These are phyloP conservation scores for Cryptosporidium tyzzeri DNA, from an alignment of 169 alveolate genomes.

Conservation along the genomic window DNA sequence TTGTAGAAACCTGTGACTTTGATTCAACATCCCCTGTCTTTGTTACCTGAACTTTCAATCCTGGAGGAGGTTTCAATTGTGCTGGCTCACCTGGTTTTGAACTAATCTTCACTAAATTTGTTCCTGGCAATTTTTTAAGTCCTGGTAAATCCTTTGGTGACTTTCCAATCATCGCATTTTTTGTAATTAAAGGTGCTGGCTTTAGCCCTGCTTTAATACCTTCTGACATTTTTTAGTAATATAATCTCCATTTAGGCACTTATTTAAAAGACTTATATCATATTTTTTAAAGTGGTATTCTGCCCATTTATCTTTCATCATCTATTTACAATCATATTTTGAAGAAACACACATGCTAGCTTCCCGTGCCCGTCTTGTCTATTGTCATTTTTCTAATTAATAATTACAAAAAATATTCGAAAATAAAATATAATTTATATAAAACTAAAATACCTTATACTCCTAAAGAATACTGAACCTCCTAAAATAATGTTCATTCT, in stretches of 20 bases:
- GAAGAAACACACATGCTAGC: slow-evolving; percentile 22
- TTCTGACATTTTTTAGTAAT: slow-evolving; percentile 1
- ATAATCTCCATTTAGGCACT: neutral
- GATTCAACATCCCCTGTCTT: neutral
- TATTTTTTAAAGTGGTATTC: neutral
- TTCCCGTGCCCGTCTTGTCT: slow-evolving; percentile 3
- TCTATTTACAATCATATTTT: neutral
- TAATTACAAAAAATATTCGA: too few relatives aligned
- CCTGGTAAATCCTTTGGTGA: slow-evolving; percentile 32
- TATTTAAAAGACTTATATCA: neutral
- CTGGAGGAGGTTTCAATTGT: slow-evolving; percentile 12
- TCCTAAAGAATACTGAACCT: neutral
- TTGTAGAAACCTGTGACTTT: neutral
- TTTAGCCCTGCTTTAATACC: slow-evolving; percentile 15
- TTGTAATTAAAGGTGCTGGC: neutral
- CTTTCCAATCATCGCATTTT: neutral
- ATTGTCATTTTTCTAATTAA: neutral
- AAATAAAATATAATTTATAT: neutral
- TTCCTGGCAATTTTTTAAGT: slow-evolving; percentile 10
- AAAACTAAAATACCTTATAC: neutral
- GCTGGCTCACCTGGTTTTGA: neutral
- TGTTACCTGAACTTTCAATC: neutral
- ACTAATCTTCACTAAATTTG: neutral
- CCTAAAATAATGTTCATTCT: neutral
- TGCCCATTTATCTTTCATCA: neutral